phyloP scores from a whole-genome alignment of 2,329 filamentous ascomycete genomes.

The Aspergillus fijiensis region DNA sequence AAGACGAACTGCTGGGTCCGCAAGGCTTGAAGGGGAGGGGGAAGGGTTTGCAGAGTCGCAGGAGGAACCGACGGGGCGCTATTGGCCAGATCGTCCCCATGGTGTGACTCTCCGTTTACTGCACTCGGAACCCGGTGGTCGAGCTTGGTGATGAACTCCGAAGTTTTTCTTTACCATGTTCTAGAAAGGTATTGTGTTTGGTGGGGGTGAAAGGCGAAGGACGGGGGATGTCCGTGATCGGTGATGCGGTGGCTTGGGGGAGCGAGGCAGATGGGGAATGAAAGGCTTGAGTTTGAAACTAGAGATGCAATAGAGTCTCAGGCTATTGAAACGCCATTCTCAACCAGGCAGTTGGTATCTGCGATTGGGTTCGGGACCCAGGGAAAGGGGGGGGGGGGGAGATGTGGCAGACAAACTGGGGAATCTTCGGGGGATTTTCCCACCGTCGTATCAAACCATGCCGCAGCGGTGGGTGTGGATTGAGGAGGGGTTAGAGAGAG shows the following conservation, averaged over 20 bases:
- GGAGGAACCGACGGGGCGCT: neutral
- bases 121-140: conserved; percentile 5
- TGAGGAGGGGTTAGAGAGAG: too few species aligned
- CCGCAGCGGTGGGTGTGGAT: too few species aligned
- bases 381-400: neutral
- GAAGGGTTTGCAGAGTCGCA: neutral
- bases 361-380: neutral
- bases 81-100: neutral
- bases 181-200: conserved; percentile 8
- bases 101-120: conserved; percentile 2
- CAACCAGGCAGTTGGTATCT: conserved; percentile 11
- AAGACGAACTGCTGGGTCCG: conserved; percentile 8
- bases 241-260: neutral
- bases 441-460: neutral
- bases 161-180: conserved; percentile 4
- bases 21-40: neutral
- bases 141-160: neutral
- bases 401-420: conserved; percentile 5
- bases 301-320: conserved; percentile 17
- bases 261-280: neutral
- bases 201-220: neutral
- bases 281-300: conserved; percentile 3
- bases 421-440: conserved; percentile 20
- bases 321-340: conserved; percentile 21
- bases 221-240: neutral